Percentiles rank a stretch among this genome's conserved stretches.
phyloP scores from a whole-genome alignment of 352 stramenopile genomes.

The Lagenidium giganteum region DNA sequence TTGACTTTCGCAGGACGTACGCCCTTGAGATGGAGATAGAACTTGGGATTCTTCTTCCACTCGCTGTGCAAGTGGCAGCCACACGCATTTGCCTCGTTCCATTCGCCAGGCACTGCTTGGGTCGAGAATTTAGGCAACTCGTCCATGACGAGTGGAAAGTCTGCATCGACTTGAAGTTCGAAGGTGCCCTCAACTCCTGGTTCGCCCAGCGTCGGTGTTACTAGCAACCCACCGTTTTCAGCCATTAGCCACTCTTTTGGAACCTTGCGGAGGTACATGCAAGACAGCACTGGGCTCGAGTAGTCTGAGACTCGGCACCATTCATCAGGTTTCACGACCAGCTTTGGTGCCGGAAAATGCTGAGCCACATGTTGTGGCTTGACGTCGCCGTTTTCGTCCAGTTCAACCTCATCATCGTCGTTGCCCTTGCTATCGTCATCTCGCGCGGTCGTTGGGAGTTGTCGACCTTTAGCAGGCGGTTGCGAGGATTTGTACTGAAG shows the following conservation, averaged over 20 bases:
- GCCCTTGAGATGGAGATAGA: slow-evolving; percentile 70
- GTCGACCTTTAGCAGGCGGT: slow-evolving; percentile 22
- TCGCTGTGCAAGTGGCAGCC: slow-evolving; percentile 77
- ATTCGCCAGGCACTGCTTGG: slow-evolving; percentile 78
- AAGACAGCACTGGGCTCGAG: slow-evolving; percentile 38
- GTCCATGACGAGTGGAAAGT: slow-evolving; percentile 62
- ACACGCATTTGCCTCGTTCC: slow-evolving; percentile 49
- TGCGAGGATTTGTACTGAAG: slow-evolving; percentile 22
- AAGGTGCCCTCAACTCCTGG: slow-evolving; percentile 63
- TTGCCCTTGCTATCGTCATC: background rate
- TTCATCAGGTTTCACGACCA: slow-evolving; percentile 73
- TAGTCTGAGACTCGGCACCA: slow-evolving; percentile 70
- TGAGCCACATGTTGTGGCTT: too few relatives aligned
- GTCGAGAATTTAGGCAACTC: slow-evolving; percentile 54
- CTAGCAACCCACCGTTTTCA: slow-evolving; percentile 42
- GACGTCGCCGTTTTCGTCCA: background rate
- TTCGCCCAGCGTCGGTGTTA: slow-evolving; percentile 78
- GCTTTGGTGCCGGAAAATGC: slow-evolving; percentile 51
- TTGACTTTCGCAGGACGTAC: slow-evolving; percentile 65
- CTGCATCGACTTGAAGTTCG: slow-evolving; percentile 83
- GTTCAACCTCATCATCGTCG: background rate
- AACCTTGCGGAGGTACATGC: slow-evolving; percentile 61
- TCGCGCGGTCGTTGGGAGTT: background rate
- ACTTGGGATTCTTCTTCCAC: slow-evolving; percentile 88
- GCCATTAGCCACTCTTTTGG: slow-evolving; percentile 56